Conservation (phyloP, 176 grass and related monocot species). For the Musa acuminata region DNA sequence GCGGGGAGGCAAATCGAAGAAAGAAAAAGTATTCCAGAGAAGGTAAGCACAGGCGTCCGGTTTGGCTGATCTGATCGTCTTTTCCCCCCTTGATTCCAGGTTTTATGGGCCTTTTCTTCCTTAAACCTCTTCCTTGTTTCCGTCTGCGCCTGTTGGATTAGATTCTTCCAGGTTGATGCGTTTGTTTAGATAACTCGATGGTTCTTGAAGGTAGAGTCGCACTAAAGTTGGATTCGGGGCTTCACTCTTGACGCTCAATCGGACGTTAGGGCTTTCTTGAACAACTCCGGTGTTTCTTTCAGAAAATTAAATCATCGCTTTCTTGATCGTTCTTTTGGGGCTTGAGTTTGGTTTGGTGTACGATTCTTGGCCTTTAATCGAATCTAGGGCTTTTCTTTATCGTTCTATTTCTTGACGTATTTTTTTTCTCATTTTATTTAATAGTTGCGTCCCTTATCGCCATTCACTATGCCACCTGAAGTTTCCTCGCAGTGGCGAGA, state of each 20-base stretch:
- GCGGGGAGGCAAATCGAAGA: background rate
- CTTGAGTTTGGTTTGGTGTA: background rate
- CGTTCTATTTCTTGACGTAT: background rate
- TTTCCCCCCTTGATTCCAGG: background rate
- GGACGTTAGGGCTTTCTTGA: background rate
- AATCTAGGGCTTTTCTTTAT: background rate
- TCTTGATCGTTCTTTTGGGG: background rate
- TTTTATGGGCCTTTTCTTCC: background rate
- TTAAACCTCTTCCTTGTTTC: background rate
- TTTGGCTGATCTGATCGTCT: background rate
- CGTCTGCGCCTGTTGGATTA: background rate
- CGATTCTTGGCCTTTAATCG: background rate
- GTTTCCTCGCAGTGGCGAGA: slow-evolving; percentile 61
- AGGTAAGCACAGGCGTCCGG: background rate
- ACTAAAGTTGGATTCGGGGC: background rate
- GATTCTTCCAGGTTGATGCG: background rate
- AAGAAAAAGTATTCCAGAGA: background rate
- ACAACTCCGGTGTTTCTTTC: background rate
- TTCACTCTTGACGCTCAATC: background rate
- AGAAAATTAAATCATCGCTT: background rate
- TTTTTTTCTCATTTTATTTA: background rate
- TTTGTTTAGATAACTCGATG: background rate
- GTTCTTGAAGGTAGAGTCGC: too few relatives aligned
- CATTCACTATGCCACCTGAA: slow-evolving; percentile 43
- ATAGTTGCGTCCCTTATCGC: background rate